phyloP scores from a whole-genome alignment of 257 asterid species.

The Striga asiatica region DNA sequence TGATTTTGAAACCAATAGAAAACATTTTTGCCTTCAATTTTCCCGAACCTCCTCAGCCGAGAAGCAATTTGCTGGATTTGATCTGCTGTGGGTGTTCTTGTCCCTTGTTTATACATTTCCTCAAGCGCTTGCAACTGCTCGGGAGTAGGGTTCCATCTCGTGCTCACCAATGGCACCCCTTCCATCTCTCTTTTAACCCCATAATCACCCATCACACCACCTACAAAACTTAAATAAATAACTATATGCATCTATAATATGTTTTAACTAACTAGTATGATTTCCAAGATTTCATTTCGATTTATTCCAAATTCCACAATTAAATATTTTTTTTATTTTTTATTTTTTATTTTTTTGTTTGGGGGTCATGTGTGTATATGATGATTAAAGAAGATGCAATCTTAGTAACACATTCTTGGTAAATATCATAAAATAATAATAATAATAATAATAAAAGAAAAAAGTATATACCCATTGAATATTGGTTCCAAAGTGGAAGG shows the following conservation, averaged over 20 bases:
- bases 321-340: too few species aligned
- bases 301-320: too few species aligned
- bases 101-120: conserved; percentile 61
- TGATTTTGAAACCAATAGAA: conserved; percentile 86
- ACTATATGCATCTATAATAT: background rate
- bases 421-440: too few species aligned
- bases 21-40: conserved; percentile 71
- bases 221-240: background rate
- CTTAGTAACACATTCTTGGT: too few species aligned
- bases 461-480: conserved; percentile 17
- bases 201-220: conserved; percentile 12
- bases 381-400: too few species aligned
- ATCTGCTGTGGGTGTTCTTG: conserved; percentile 64
- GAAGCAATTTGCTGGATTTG: conserved; percentile 69
- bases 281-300: too few species aligned
- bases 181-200: conserved; percentile 16
- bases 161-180: conserved; percentile 26
- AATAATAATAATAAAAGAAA: too few species aligned
- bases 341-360: too few species aligned
- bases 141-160: conserved; percentile 84
- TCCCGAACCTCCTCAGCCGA: conserved; percentile 54
- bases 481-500: conserved; percentile 21
- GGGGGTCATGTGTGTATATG: too few species aligned
- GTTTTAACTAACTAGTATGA: too few species aligned
- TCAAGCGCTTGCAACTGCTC: conserved; percentile 68